phyloP scores from a whole-genome alignment of 345 rosid genomes.

The Linum usitatissimum region DNA sequence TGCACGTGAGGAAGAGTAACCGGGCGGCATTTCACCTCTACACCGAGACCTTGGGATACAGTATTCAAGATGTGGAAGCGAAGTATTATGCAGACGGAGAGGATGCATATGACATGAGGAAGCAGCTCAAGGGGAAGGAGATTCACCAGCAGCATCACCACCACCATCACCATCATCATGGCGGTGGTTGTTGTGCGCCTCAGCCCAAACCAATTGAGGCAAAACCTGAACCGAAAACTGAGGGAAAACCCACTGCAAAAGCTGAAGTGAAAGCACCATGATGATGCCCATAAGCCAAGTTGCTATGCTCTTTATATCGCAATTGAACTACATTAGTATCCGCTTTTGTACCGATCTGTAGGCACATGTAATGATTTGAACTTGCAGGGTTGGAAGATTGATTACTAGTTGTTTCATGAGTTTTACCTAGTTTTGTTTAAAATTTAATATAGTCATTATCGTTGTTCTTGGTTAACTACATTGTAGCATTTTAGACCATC shows the following conservation, averaged over 20 bases:
- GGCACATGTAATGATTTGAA: no score
- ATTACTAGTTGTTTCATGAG: no score
- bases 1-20: slow-evolving; percentile 94
- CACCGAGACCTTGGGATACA: slow-evolving; percentile 73
- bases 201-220: slow-evolving; percentile 30
- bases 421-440: no score
- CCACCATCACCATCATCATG: slow-evolving; percentile 42
- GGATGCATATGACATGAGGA: slow-evolving; percentile 97
- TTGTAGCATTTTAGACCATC: no score
- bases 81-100: slow-evolving; percentile 98
- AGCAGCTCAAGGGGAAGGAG: slow-evolving; percentile 81
- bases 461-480: no score
- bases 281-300: background rate
- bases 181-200: slow-evolving; percentile 74
- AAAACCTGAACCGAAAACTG: slow-evolving; percentile 10
- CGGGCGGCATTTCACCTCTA: slow-evolving; percentile 90
- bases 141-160: slow-evolving; percentile 52
- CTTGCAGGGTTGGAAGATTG: no score
- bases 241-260: background rate
- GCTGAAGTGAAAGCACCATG: background rate
- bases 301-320: background rate
- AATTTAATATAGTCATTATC: no score
- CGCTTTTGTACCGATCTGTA: no score
- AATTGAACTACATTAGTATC: background rate
- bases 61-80: slow-evolving; percentile 88